These are phyloP conservation scores for Trichophyton equinum DNA, from an alignment of 2,329 filamentous ascomycete genomes.

Conservation along the genomic window DNA sequence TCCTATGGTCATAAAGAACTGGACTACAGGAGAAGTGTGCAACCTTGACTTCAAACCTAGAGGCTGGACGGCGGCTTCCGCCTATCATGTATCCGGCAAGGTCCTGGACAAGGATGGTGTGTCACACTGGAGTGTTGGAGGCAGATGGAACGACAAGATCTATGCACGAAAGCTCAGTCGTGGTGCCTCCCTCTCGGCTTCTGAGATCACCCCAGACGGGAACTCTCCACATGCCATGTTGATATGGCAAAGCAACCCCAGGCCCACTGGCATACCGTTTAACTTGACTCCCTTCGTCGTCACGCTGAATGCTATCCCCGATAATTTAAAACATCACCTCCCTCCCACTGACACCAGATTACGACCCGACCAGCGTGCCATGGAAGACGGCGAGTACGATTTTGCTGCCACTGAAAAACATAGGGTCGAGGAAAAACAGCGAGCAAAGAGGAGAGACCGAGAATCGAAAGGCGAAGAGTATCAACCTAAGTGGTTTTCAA, in stretches of 20 bases:
- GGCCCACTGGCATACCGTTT: conserved; percentile 80
- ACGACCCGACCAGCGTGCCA: conserved; percentile 85
- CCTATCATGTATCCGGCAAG: conserved; percentile 78
- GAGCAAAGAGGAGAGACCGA: conserved; percentile 57
- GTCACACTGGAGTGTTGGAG: conserved; percentile 78
- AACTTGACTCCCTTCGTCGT: conserved; percentile 94
- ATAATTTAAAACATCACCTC: conserved; percentile 62
- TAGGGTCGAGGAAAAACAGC: conserved; percentile 81
- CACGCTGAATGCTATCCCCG: conserved; percentile 82
- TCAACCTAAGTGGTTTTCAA: conserved; percentile 70
- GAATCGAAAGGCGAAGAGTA: conserved; percentile 75
- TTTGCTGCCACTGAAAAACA: conserved; percentile 89
- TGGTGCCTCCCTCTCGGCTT: conserved; percentile 50
- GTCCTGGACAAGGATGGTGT: conserved; percentile 67
- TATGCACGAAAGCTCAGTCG: conserved; percentile 70
- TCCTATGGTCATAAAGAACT: conserved; percentile 93
- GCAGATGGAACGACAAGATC: conserved; percentile 93
- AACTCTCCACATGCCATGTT: conserved; percentile 66
- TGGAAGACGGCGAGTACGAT: conserved; percentile 98
- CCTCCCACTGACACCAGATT: conserved; percentile 90
- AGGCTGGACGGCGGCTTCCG: conserved; percentile 88
- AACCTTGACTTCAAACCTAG: conserved; percentile 84
- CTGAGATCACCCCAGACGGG: conserved; percentile 48
- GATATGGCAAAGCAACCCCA: conserved; percentile 78
- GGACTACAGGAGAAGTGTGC: conserved; percentile 86